These are phyloP conservation scores for Meira miltonrushii DNA, from an alignment of 1,284 basidiomycete genomes.

Conservation along the genomic window DNA sequence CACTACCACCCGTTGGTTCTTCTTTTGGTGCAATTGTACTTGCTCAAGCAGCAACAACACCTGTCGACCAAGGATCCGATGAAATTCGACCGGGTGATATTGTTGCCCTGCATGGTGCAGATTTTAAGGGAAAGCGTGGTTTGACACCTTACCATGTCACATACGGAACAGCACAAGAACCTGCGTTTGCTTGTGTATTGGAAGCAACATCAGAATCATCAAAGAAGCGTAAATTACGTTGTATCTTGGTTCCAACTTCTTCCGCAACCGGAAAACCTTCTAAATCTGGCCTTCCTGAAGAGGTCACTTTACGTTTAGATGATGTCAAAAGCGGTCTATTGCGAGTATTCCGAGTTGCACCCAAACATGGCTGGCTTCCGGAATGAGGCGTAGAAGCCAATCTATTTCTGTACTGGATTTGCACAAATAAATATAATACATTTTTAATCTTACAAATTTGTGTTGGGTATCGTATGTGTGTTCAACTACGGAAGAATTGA, in stretches of 20 bases:
- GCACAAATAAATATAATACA: no score
- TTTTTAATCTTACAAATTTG: background rate
- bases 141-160: constrained; percentile 67
- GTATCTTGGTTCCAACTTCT: constrained; percentile 14
- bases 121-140: constrained; percentile 78
- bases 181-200: constrained; percentile 67
- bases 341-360: constrained; percentile 49
- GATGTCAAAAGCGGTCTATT: constrained; percentile 78
- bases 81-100: constrained; percentile 83
- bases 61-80: constrained; percentile 64
- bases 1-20: constrained; percentile 47
- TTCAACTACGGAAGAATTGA: constrained; percentile 36
- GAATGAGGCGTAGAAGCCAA: background rate
- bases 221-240: constrained; percentile 35
- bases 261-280: background rate
- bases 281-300: constrained; percentile 67
- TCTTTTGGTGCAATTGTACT: constrained; percentile 24
- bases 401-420: no score
- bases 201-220: constrained; percentile 61
- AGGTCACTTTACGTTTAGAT: constrained; percentile 75
- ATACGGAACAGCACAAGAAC: constrained; percentile 61
- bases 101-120: constrained; percentile 68
- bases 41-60: constrained; percentile 63
- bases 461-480: background rate
- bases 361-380: constrained; percentile 25